Percentiles rank a stretch among this genome's conserved stretches.
Conservation (phyloP, 2,329 filamentous ascomycete genomes). For the Aspergillus sclerotialis region DNA sequence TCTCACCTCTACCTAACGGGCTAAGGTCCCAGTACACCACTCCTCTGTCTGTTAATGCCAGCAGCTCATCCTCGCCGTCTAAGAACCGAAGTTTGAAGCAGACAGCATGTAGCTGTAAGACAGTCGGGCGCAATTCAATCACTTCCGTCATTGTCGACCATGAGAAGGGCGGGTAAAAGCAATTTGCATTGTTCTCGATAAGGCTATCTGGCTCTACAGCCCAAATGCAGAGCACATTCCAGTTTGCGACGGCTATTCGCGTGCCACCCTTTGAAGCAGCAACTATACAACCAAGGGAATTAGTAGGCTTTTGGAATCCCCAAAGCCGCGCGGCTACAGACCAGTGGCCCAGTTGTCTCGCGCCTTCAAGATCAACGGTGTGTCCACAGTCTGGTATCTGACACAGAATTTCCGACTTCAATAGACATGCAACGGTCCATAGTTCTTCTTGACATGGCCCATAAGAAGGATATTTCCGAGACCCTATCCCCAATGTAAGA, state of each 20-base stretch:
- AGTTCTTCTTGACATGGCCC: constrained; percentile 28
- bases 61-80: constrained; percentile 29
- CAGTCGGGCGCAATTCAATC: constrained; percentile 26
- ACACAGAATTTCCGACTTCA: constrained; percentile 27
- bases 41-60: constrained; percentile 37
- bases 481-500: constrained; percentile 16
- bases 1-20: constrained; percentile 19
- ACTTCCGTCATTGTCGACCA: constrained; percentile 10
- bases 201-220: constrained; percentile 30
- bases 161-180: constrained; percentile 27
- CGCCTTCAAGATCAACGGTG: constrained; percentile 31
- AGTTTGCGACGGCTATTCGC: constrained; percentile 35
- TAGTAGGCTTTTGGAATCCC: constrained; percentile 26
- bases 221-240: constrained; percentile 37
- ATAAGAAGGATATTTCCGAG: constrained; percentile 35
- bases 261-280: constrained; percentile 29
- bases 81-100: constrained; percentile 31
- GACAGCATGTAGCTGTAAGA: constrained; percentile 29
- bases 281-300: constrained; percentile 31
- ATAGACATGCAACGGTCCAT: constrained; percentile 31
- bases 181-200: constrained; percentile 21
- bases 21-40: constrained; percentile 32
- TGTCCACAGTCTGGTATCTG: constrained; percentile 24
- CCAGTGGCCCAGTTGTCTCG: constrained; percentile 32
- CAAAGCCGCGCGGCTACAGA: constrained; percentile 28